These are phyloP conservation scores for Adansonia gregorii DNA, from an alignment of 441 rosid genomes.

Conservation along the genomic window DNA sequence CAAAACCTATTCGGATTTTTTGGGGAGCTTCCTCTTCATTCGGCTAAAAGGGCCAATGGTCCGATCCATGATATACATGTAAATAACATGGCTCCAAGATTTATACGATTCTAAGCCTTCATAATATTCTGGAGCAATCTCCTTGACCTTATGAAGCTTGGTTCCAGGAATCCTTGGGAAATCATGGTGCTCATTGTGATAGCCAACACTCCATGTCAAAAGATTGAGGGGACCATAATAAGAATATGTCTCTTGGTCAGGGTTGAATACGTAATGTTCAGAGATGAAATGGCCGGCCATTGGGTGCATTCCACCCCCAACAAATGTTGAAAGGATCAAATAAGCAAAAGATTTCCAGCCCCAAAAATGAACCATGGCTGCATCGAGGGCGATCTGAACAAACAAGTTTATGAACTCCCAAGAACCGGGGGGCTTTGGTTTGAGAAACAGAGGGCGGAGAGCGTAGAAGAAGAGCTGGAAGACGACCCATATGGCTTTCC, in stretches of 20 bases:
- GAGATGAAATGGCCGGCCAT: slow-evolving; percentile 93
- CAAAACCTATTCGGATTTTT: slow-evolving; percentile 56
- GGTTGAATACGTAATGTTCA: slow-evolving; percentile 83
- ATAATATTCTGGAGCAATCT: slow-evolving; percentile 81
- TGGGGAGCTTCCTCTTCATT: slow-evolving; percentile 71
- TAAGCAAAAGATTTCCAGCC: slow-evolving; percentile 80
- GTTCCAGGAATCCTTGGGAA: slow-evolving; percentile 89
- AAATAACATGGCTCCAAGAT: slow-evolving; percentile 89
- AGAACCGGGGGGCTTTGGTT: slow-evolving; percentile 86
- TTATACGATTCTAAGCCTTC: slow-evolving; percentile 57
- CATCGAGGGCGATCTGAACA: slow-evolving; percentile 59
- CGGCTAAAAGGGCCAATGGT: slow-evolving; percentile 76
- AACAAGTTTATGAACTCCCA: slow-evolving; percentile 74
- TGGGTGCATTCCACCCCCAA: slow-evolving; percentile 96
- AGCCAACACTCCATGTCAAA: slow-evolving; percentile 81
- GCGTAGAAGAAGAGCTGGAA: slow-evolving; percentile 91
- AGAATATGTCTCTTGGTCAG: slow-evolving; percentile 86
- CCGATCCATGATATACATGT: slow-evolving; percentile 69
- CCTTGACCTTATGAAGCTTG: slow-evolving; percentile 81
- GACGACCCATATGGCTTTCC: slow-evolving; percentile 78
- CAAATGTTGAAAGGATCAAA: slow-evolving; percentile 83
- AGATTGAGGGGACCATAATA: slow-evolving; percentile 83
- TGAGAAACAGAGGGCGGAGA: slow-evolving; percentile 73
- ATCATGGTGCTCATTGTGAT: slow-evolving; percentile 92
- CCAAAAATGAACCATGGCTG: slow-evolving; percentile 53